A percentile compares a stretch with the other conserved stretches of the same genome.
Evolutionary conservation across 192 early-diverging fungal species (phyloP).

Genomic region (Coemansia sp.): DNA sequence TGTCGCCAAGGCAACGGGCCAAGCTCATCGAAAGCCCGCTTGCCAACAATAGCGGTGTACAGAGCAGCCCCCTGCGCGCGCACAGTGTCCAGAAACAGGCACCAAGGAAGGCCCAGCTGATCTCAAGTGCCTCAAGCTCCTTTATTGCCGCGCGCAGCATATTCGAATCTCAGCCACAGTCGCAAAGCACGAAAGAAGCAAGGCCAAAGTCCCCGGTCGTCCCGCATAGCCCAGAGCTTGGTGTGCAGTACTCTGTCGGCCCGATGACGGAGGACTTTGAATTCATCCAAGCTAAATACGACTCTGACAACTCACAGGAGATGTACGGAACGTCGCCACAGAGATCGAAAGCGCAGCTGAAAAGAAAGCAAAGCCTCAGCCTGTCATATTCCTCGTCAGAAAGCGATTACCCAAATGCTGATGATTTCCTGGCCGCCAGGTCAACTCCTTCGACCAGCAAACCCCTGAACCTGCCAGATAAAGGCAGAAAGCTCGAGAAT

Average conservation of each 20-base stretch:
- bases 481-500: neutral
- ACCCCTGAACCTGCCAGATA: neutral
- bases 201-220: neutral
- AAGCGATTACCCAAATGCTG: conserved; percentile 1
- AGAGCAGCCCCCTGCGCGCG: neutral
- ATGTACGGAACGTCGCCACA: neutral
- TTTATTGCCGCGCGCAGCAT: conserved; percentile 15
- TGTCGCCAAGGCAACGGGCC: conserved; percentile 3
- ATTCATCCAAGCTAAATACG: neutral
- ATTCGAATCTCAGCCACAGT: conserved; percentile 10
- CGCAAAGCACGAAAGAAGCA: neutral
- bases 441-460: neutral
- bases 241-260: neutral
- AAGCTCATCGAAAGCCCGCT: neutral
- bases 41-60: neutral
- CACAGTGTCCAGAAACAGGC: neutral
- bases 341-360: neutral
- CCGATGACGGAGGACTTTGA: conserved; percentile 7
- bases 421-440: neutral
- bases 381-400: neutral
- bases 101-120: neutral
- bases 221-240: conserved; percentile 30
- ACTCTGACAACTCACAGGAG: neutral
- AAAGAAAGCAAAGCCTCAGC: neutral
- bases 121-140: conserved; percentile 12